Base-by-base conservation (phyloP, 1,139 yeast genomes). In the Pneumocystis murina region DNA sequence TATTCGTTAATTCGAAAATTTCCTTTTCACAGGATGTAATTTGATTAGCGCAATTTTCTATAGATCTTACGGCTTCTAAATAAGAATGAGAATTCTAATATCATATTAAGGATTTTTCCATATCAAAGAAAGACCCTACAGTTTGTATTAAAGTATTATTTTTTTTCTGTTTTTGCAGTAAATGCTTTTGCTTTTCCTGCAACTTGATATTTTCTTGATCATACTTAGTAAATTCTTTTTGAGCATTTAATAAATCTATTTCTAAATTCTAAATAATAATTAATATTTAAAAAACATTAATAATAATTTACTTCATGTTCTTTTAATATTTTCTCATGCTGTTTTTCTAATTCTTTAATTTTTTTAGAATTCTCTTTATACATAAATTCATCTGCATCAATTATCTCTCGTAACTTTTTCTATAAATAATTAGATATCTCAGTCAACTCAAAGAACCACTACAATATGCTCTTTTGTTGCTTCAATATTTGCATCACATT, bases 181-280 rank as follows among this genome's bases (percentile, higher is more conserved):
- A 73, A 72, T 86, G 77, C 73, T 86, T 88, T 63, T 80, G 77
- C 72, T 84, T 85, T 72, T 90, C 96, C 68, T 88, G 94, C 63
- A 82, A 75, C 2, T 90, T 80, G 7, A 88, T 90, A 62, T 78
- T 82, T 54, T 81, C 82, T 35, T 72, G 71, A 64, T 75, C 77
- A 36, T 69, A 70, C 60, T 71, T 71, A 10, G 74, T 69, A 57
- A 73, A 67, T 20, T 66, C 65, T 54, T 68, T 67, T 17, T 63
- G 61, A 16, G 64, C 57, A 35, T 62, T 59, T 14, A 61, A 38
- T 17, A 57, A 62, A 48, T 30, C 60, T 61, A 61, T 54, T 61
- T 54, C 39, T 61, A 59, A 33, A 16, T 39, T 41, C 65, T 65
- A n/a, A 64, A 43, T 6, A 41, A 61, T 33, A 66, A 17, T 28